A percentile compares a stretch with the other conserved stretches of the same genome.
These are phyloP conservation scores for Neoscytalidium dimidiatum DNA, from an alignment of 2,329 filamentous ascomycete genomes.

Conservation along the genomic window DNA sequence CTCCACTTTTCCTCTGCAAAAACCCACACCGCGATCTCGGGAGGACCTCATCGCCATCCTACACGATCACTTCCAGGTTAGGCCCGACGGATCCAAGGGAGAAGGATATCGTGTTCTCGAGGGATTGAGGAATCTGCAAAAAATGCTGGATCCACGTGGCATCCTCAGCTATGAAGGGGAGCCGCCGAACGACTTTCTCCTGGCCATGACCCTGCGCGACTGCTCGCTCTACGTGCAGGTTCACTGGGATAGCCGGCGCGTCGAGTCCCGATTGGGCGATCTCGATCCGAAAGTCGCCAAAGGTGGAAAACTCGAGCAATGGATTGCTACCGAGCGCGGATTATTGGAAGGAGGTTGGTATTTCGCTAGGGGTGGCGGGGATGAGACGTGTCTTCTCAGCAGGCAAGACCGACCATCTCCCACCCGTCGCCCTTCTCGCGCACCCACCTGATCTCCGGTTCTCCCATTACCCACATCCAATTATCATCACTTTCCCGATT, in stretches of 20 bases:
- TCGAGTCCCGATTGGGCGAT: constrained; percentile 48
- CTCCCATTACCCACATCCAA: not conserved
- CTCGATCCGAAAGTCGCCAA: constrained; percentile 45
- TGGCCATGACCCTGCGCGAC: constrained; percentile 51
- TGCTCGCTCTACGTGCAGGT: constrained; percentile 47
- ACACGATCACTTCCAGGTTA: constrained; percentile 27
- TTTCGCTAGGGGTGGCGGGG: not conserved
- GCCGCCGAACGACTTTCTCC: constrained; percentile 26
- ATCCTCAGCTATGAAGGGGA: constrained; percentile 24
- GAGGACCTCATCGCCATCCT: constrained; percentile 22
- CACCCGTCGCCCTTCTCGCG: constrained; percentile 6
- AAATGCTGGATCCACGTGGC: constrained; percentile 40
- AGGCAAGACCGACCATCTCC: constrained; percentile 7
- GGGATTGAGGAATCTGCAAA: constrained; percentile 40
- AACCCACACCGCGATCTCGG: not conserved
- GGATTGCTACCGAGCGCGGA: constrained; percentile 11
- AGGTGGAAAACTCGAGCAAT: constrained; percentile 19
- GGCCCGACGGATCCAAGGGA: constrained; percentile 21
- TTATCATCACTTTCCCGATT: not conserved
- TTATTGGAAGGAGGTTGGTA: constrained; percentile 15
- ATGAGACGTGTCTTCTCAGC: constrained; percentile 20
- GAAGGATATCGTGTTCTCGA: constrained; percentile 39
- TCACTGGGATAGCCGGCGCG: constrained; percentile 23
- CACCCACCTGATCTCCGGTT: constrained; percentile 2
- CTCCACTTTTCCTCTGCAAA: constrained; percentile 6